Conservation (phyloP, 2,329 filamentous ascomycete species). For the Aspergillus felis region DNA sequence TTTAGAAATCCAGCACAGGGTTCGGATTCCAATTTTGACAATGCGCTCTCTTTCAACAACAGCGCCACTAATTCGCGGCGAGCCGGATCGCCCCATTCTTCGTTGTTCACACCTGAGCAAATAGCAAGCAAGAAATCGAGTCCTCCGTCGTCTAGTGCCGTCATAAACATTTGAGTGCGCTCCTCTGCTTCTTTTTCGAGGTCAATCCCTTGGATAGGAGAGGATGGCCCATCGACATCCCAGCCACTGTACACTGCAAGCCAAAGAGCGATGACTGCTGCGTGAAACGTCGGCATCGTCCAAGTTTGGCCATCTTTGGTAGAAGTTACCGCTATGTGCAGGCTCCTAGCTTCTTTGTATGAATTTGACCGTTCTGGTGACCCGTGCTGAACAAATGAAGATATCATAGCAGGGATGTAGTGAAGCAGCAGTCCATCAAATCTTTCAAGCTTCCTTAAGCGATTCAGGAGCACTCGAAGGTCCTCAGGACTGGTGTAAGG, state of each 20-base stretch:
- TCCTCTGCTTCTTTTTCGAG: slow-evolving; percentile 64
- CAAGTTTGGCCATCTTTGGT: slow-evolving; percentile 66
- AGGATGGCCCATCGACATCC: slow-evolving; percentile 68
- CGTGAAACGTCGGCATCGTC: slow-evolving; percentile 71
- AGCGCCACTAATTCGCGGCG: slow-evolving; percentile 77
- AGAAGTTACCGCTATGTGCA: slow-evolving; percentile 66
- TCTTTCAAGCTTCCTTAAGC: slow-evolving; percentile 66
- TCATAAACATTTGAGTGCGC: slow-evolving; percentile 68
- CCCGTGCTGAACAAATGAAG: slow-evolving; percentile 73
- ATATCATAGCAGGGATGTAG: slow-evolving; percentile 73
- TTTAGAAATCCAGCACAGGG: slow-evolving; percentile 71
- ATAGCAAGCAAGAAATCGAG: slow-evolving; percentile 88
- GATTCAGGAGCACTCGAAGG: slow-evolving; percentile 66
- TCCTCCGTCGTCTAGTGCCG: slow-evolving; percentile 79
- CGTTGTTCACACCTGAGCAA: slow-evolving; percentile 72
- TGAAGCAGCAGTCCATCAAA: slow-evolving; percentile 76
- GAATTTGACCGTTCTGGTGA: slow-evolving; percentile 68
- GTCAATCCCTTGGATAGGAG: slow-evolving; percentile 59
- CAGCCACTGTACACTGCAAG: slow-evolving; percentile 88
- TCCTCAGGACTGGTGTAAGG: slow-evolving; percentile 67
- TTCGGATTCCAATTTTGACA: slow-evolving; percentile 63
- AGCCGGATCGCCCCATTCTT: slow-evolving; percentile 84
- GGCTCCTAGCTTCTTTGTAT: slow-evolving; percentile 63
- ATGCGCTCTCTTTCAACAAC: slow-evolving; percentile 73
- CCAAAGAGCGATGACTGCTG: slow-evolving; percentile 80